A percentile compares a stretch with the other conserved stretches of the same genome.
Evolutionary conservation across 495 filamentous ascomycete species (phyloP).

Genomic region (Aspergillus conjunctus): DNA sequence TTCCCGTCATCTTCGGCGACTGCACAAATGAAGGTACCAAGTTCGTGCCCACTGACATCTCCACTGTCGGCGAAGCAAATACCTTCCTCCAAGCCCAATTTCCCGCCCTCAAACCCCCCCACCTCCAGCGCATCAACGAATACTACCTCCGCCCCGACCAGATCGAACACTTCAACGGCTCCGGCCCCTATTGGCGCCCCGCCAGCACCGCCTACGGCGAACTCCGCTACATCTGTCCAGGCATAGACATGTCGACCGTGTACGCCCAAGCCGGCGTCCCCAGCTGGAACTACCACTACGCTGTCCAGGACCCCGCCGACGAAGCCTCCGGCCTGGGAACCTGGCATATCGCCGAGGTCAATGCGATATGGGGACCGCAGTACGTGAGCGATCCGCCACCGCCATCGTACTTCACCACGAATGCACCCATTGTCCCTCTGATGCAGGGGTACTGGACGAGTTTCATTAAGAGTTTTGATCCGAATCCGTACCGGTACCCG

Average conservation of each 20-base stretch:
- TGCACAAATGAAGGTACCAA: constrained; percentile 70
- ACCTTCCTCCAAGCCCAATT: constrained; percentile 66
- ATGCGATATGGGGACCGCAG: constrained; percentile 61
- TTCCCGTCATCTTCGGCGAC: constrained; percentile 72
- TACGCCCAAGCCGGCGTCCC: constrained; percentile 39
- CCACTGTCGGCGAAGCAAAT: constrained; percentile 47
- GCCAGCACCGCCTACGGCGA: constrained; percentile 67
- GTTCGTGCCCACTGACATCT: constrained; percentile 58
- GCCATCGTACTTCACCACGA: constrained; percentile 54
- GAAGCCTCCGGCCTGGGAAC: constrained; percentile 58
- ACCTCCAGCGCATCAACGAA: constrained; percentile 57
- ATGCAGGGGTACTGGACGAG: constrained; percentile 71
- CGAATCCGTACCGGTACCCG: constrained; percentile 53
- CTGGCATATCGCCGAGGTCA: constrained; percentile 62
- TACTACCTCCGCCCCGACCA: constrained; percentile 57
- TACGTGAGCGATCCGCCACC: constrained; percentile 47
- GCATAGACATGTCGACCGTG: constrained; percentile 55
- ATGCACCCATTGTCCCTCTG: constrained; percentile 54
- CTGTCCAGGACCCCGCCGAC: constrained; percentile 56
- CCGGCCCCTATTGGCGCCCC: constrained; percentile 60
- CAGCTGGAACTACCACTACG: constrained; percentile 68
- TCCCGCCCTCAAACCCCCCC: constrained; percentile 52
- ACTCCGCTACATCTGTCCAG: constrained; percentile 73
- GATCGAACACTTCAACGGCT: constrained; percentile 42
- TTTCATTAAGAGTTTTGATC: constrained; percentile 65